Base-by-base conservation (phyloP, 106 monocot species). In the Agapanthus africanus region DNA sequence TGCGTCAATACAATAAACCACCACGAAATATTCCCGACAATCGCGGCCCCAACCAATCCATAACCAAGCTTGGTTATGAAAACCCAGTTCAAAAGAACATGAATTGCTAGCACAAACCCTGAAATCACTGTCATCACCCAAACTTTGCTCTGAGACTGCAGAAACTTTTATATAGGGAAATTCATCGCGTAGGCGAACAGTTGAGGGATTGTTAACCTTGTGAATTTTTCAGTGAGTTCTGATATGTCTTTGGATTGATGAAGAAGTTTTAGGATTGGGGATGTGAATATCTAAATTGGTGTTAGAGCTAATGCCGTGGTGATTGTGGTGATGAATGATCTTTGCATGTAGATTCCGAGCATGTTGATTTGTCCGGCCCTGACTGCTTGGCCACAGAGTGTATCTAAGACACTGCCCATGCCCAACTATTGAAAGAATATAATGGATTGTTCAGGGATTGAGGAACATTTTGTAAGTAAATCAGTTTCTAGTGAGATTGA, bases 381-480 rank as follows among this genome's bases (percentile, higher is more conserved):
- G 10, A 94, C 87, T 0, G 94, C 94, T 74, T 94, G 94, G 1
- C 94, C 94, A 33, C 94, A 90, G 2, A 94, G 84, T 1, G 94
- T 94, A 74, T 94, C 90, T 38, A 94, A 61, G 1, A 90, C 94
- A 50, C 94, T 94, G 54, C 87, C 90, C 94, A 94, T 94, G 15
- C 94, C 94, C 61, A 94, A 44, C 94, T 94, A 73, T 39, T n/a
- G n/a, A n/a, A n/a, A n/a, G n/a, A n/a, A n/a, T n/a, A n/a, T n/a
- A n/a, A n/a, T n/a, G n/a, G n/a, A n/a, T n/a, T n/a, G n/a, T n/a
- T n/a, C n/a, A n/a, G n/a, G n/a, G n/a, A n/a, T n/a, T n/a, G n/a
- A n/a, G n/a, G n/a, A n/a, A n/a, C n/a, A n/a, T n/a, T n/a, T n/a
- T n/a, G n/a, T n/a, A n/a, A n/a, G n/a, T n/a, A n/a, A n/a, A n/a